Evolutionary conservation across 169 alveolate genomes (phyloP), one percentile per base, ranked within the genome.

Genomic region (Babesia gibsoni): DNA sequence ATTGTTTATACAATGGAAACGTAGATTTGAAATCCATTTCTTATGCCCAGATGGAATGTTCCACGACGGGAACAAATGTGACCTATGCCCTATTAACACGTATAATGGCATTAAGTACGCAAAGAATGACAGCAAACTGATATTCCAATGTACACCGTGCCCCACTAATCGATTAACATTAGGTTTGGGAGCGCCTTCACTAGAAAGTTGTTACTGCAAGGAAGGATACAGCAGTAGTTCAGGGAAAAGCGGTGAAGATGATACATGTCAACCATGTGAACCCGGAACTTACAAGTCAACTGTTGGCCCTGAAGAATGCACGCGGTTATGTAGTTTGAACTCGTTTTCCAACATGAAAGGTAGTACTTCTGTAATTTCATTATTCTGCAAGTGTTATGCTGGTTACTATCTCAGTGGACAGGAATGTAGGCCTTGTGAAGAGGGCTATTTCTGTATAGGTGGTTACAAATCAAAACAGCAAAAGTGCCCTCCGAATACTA

Each of bases 41-140:
- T 8, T 59, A 8, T 91, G 95, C 77, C 65, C 78, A 6, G 90
- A 89, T 36, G 95, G 95, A 30, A 67, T 63, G 58, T 83, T 57
- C 67, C 74, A 29, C 58, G 32, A 63, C 32, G 52, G 41, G 4
- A 65, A 79, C 23, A 68, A 48, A 45, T 91, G 95, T 52, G 48
- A 27, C n/a, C 72, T 46, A 23, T 91, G 95, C 54, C 91, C 92
- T 20, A 18, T 72, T 6, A 94, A 93, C 9, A 41, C 84, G 14
- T 91, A 83, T 65, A 82, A 83, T 49, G 49, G 82, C 30, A 16
- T n/a, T 53, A 9, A 45, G 46, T 5, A 39, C 56, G 29, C 20
- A 35, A 36, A 30, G 14, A 42, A 37, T n/a, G 61, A 36, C 20
- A 54, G 73, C 41, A 45, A 37, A 9, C 43, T 39, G 37, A 72